Percentiles rank a stretch among this genome's conserved stretches.
These are phyloP conservation scores for grape (Vitis vinifera) DNA, from an alignment of 164 flowering plant genomes.

Conservation along the genomic window ASM3070453v1 NC_081815.1:10133001-10133500, in stretches of 20 bases:
- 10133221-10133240: too few species aligned
- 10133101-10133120: too few species aligned
- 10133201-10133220: too few species aligned
- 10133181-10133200: too few species aligned
- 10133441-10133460: slow-evolving; percentile 95
- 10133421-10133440: slow-evolving; percentile 93
- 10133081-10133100: too few species aligned
- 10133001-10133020: not conserved
- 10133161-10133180: too few species aligned
- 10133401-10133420: slow-evolving; percentile 76
- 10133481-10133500: slow-evolving; percentile 88
- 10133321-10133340: not conserved
- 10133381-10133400: slow-evolving; percentile 95
- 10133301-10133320: not conserved
- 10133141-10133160: too few species aligned
- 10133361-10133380: slow-evolving; percentile 91
- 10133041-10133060: too few species aligned
- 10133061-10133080: too few species aligned
- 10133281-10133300: not conserved
- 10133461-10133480: slow-evolving; percentile 95
- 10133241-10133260: not conserved
- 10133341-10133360: slow-evolving; percentile 96
- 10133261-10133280: not conserved
- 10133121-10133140: too few species aligned
- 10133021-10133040: too few species aligned